phyloP scores from a whole-genome alignment of 257 asterid species.

The Gardenia jasminoides region DNA sequence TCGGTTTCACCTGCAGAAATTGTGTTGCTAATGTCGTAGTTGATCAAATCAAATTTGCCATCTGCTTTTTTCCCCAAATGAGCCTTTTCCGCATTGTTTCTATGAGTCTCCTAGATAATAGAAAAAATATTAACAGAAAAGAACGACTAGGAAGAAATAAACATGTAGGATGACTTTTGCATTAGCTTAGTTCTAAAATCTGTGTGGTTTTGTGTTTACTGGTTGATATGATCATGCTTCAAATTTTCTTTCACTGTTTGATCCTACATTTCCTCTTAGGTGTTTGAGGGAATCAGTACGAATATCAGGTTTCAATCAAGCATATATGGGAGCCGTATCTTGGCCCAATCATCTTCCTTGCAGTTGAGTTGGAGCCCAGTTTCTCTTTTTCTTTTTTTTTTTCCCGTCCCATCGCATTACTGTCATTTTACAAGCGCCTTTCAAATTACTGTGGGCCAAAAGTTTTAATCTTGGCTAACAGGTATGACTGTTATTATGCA shows the following conservation, averaged over 20 bases:
- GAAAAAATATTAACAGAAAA: too few species aligned
- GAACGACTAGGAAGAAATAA: too few species aligned
- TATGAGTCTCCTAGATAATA: neutral
- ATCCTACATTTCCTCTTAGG: slow-evolving; percentile 29
- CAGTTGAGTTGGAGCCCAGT: slow-evolving; percentile 54
- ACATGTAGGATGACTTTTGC: too few species aligned
- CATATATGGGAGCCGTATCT: slow-evolving; percentile 46
- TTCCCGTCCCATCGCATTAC: neutral
- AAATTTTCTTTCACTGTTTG: neutral
- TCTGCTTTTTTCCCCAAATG: neutral
- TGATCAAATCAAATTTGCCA: neutral
- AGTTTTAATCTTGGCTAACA: neutral
- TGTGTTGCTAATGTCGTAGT: neutral
- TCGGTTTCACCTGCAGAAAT: neutral
- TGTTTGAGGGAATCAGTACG: slow-evolving; percentile 23
- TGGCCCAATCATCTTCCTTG: slow-evolving; percentile 39
- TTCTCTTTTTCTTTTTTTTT: neutral
- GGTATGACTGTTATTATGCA: slow-evolving; percentile 14
- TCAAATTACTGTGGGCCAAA: neutral
- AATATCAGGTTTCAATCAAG: slow-evolving; percentile 57
- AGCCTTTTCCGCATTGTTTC: neutral
- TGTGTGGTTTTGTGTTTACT: neutral
- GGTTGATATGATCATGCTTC: neutral
- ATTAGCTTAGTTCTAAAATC: too few species aligned
- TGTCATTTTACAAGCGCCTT: slow-evolving; percentile 1